phyloP scores from a whole-genome alignment of 2,329 filamentous ascomycete genomes.

The Cordyceps militaris region DNA sequence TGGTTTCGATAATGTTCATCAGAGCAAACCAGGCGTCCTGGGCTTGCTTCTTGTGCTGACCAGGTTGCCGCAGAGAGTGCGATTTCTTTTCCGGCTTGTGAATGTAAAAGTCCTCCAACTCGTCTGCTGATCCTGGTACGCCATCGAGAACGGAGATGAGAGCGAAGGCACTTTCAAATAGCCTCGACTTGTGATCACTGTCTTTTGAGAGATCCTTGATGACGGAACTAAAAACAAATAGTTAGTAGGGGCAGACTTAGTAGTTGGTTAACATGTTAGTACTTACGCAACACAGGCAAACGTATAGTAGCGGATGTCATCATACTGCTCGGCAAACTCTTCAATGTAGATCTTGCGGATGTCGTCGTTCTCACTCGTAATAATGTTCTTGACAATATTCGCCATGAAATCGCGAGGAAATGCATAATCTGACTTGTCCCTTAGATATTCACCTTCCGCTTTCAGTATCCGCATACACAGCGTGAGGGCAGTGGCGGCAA shows the following conservation, averaged over 20 bases:
- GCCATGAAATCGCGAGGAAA: constrained; percentile 65
- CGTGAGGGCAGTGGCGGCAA: constrained; percentile 66
- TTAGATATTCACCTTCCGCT: constrained; percentile 61
- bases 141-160: constrained; percentile 62
- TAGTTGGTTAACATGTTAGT: constrained; percentile 17
- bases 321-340: constrained; percentile 71
- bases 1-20: constrained; percentile 58
- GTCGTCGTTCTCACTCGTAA: constrained; percentile 51
- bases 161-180: constrained; percentile 52
- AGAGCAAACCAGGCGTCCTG: constrained; percentile 83
- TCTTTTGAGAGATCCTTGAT: constrained; percentile 20
- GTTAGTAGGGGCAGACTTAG: constrained; percentile 5
- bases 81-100: constrained; percentile 58
- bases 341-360: constrained; percentile 67
- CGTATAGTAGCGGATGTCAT: constrained; percentile 80
- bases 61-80: constrained; percentile 56
- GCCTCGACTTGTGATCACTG: constrained; percentile 16
- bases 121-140: constrained; percentile 59
- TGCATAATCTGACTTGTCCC: constrained; percentile 54
- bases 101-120: constrained; percentile 63
- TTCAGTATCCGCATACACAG: constrained; percentile 80
- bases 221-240: constrained; percentile 18
- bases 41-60: constrained; percentile 68
- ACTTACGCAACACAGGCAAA: constrained; percentile 67
- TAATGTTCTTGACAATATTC: constrained; percentile 54